These are phyloP conservation scores for Gleditsia sinensis DNA, from an alignment of 306 rosid genomes.

Conservation along the genomic window DNA sequence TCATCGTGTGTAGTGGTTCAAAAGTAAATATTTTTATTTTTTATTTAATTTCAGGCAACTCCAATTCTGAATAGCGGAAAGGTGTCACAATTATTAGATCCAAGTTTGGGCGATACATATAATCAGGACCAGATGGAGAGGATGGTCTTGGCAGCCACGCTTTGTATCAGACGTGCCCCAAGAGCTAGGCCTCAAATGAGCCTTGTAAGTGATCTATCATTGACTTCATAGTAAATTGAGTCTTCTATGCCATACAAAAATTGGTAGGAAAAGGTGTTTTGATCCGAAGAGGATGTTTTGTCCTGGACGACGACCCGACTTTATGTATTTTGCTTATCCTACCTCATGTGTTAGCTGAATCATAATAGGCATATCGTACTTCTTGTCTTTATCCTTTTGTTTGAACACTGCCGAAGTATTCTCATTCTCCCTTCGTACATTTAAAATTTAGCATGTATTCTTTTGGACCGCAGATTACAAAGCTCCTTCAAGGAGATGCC, in stretches of 20 bases:
- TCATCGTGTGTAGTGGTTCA: constrained; percentile 12
- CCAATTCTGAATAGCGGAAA: constrained; percentile 78
- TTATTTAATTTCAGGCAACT: constrained; percentile 88
- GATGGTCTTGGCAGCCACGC: constrained; percentile 86
- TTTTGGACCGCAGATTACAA: constrained; percentile 62
- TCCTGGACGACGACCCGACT: constrained; percentile 12
- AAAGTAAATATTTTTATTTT: constrained; percentile 15
- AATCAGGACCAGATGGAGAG: constrained; percentile 74
- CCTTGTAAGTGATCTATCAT: constrained; percentile 65
- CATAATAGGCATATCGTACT: not conserved
- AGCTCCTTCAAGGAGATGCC: constrained; percentile 78
- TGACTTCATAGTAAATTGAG: constrained; percentile 28
- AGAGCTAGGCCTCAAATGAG: constrained; percentile 92
- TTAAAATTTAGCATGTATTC: constrained; percentile 3
- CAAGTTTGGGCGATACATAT: constrained; percentile 60
- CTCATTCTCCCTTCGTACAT: constrained; percentile 1
- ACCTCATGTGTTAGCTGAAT: constrained; percentile 26
- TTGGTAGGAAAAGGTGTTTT: not conserved
- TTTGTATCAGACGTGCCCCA: constrained; percentile 81
- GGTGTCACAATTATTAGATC: constrained; percentile 72
- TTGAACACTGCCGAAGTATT: constrained; percentile 8
- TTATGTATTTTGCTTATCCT: constrained; percentile 18
- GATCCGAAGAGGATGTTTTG: constrained; percentile 12
- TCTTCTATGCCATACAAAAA: not conserved
- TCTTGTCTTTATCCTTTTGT: constrained; percentile 33